Percentiles rank a stretch among this genome's conserved stretches.
These are phyloP conservation scores for Hortiboletus campestris DNA, from an alignment of 768 basidiomycete species.

Conservation along the genomic window DNA sequence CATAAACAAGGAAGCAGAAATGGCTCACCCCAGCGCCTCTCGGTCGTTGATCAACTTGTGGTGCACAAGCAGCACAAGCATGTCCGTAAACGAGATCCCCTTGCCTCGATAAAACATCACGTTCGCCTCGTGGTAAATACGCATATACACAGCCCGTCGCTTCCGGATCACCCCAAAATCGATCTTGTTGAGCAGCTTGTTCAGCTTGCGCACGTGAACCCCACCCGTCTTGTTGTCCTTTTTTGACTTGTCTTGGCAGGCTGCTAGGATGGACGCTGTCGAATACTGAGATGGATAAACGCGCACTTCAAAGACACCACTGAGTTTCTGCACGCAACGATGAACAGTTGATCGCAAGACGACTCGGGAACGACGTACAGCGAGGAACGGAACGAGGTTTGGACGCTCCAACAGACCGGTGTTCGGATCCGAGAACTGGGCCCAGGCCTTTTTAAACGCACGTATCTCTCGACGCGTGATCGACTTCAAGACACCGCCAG, in stretches of 20 bases:
- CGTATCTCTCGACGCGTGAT: slow-evolving; percentile 92
- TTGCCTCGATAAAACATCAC: slow-evolving; percentile 67
- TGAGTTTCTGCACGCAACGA: slow-evolving; percentile 56
- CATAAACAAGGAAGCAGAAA: too few relatives aligned
- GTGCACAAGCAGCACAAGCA: slow-evolving; percentile 85
- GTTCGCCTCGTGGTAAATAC: slow-evolving; percentile 84
- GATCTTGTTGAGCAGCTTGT: slow-evolving; percentile 55
- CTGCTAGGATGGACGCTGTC: slow-evolving; percentile 55
- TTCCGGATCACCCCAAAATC: slow-evolving; percentile 63
- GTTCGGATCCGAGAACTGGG: slow-evolving; percentile 72
- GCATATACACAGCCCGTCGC: slow-evolving; percentile 67
- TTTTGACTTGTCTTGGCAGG: slow-evolving; percentile 40
- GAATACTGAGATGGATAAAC: slow-evolving; percentile 76
- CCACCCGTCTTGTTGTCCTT: slow-evolving; percentile 42
- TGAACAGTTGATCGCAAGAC: background rate
- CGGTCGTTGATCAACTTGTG: slow-evolving; percentile 89
- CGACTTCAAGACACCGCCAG: slow-evolving; percentile 67
- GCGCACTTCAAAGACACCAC: slow-evolving; percentile 84
- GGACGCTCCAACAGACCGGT: slow-evolving; percentile 75
- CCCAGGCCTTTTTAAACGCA: slow-evolving; percentile 93
- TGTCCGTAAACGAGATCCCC: slow-evolving; percentile 88
- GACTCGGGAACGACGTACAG: slow-evolving; percentile 46
- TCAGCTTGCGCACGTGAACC: slow-evolving; percentile 64
- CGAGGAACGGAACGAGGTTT: slow-evolving; percentile 76
- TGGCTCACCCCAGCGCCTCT: slow-evolving; percentile 80